phyloP scores from a whole-genome alignment of 2,329 filamentous ascomycete genomes.

The Pezicula neosporulosa region DNA sequence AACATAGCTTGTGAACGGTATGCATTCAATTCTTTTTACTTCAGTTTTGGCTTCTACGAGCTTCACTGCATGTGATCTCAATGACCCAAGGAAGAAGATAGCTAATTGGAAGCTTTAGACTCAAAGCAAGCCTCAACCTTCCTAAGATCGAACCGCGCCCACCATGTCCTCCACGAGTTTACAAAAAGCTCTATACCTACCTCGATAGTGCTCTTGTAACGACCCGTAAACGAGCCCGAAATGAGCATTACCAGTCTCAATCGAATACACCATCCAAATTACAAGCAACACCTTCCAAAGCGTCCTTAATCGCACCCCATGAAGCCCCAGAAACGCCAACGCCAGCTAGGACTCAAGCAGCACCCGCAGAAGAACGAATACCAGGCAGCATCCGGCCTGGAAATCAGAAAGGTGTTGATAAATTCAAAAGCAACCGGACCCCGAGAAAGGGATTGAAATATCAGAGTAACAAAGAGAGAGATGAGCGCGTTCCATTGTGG shows the following conservation, averaged over 20 bases:
- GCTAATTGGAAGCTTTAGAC: conserved; percentile 39
- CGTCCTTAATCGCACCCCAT: too few species aligned
- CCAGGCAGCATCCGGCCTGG: background rate
- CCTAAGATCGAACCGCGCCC: conserved; percentile 73
- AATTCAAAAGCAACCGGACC: conserved; percentile 25
- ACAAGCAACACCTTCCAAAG: conserved; percentile 7
- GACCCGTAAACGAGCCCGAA: conserved; percentile 23
- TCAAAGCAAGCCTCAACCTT: conserved; percentile 73
- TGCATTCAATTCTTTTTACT: conserved; percentile 3
- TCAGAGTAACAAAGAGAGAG: conserved; percentile 14
- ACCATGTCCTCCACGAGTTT: conserved; percentile 74
- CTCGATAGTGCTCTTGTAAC: conserved; percentile 68
- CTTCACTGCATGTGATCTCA: conserved; percentile 12
- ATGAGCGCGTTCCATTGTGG: conserved; percentile 53
- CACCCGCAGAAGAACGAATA: background rate
- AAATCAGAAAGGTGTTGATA: conserved; percentile 34
- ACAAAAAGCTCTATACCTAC: conserved; percentile 79
- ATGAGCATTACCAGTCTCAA: background rate
- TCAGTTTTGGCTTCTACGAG: background rate
- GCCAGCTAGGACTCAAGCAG: background rate
- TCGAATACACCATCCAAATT: conserved; percentile 17
- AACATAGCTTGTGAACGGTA: conserved; percentile 88
- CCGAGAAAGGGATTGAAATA: conserved; percentile 18
- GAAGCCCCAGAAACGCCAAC: too few species aligned
- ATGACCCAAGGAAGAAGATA: background rate